Percentiles rank a stretch among this genome's conserved stretches.
phyloP scores from a whole-genome alignment of 306 rosid species.

The Erythrophleum fordii region DNA sequence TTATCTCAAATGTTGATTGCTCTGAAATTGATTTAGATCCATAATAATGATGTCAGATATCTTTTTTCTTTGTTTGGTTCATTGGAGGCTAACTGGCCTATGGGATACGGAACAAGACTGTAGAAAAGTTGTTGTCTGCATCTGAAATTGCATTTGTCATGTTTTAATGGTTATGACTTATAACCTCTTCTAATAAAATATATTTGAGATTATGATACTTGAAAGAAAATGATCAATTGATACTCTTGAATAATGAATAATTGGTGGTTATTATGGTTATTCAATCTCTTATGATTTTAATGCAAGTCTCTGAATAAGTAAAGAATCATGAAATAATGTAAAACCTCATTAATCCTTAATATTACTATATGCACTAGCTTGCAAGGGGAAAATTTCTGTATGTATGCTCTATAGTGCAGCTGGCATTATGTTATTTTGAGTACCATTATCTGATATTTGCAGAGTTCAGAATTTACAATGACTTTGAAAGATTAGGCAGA shows the following conservation, averaged over 20 bases:
- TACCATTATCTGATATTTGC: constrained; percentile 10
- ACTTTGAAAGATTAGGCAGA: constrained; percentile 45
- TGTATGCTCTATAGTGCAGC: not conserved
- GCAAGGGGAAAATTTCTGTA: not conserved
- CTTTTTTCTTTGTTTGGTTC: not conserved
- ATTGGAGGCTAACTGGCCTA: not conserved
- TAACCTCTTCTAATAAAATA: not conserved
- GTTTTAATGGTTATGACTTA: not conserved
- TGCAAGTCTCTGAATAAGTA: not conserved
- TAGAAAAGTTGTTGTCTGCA: not conserved
- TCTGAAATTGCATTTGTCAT: not conserved
- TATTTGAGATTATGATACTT: not conserved
- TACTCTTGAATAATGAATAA: not conserved
- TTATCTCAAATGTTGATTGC: not conserved
- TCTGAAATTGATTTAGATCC: not conserved
- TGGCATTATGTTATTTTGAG: not conserved
- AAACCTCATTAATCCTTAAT: not conserved
- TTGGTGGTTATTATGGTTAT: not conserved
- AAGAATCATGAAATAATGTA: not conserved
- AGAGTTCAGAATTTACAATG: constrained; percentile 33
- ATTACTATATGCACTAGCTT: not conserved
- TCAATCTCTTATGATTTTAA: not conserved
- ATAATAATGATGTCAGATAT: not conserved
- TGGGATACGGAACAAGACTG: not conserved
- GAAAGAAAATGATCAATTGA: not conserved